These are phyloP conservation scores for Balamuthia mandrillaris DNA, from an alignment of 208 protist genomes.

Conservation along the genomic window DNA sequence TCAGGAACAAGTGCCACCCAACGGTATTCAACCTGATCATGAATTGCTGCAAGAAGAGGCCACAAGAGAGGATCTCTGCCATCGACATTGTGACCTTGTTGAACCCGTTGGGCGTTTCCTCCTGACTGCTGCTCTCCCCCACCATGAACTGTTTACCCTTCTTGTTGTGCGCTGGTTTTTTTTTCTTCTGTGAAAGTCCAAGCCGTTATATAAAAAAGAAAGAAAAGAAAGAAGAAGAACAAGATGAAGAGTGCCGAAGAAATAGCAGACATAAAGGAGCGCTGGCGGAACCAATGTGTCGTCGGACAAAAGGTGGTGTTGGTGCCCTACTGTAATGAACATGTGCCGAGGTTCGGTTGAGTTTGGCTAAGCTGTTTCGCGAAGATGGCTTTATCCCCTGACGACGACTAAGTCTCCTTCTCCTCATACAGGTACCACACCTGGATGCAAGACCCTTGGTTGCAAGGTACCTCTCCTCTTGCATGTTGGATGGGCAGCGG, in stretches of 20 bases:
- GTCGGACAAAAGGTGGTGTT: slow-evolving; percentile 10
- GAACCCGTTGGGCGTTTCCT: neutral
- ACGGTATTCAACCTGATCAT: neutral
- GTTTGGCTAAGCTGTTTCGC: neutral
- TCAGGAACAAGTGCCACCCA: neutral
- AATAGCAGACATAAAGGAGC: slow-evolving; percentile 20
- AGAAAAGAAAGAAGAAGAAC: too few relatives aligned
- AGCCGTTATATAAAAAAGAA: too few relatives aligned
- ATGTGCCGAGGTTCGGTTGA: slow-evolving; percentile 14
- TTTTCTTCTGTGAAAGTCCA: too few relatives aligned
- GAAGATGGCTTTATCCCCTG: neutral
- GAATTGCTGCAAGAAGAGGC: neutral
- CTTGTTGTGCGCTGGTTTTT: too few relatives aligned
- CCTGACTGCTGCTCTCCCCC: neutral
- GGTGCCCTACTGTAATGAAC: slow-evolving; percentile 8
- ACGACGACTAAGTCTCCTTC: neutral
- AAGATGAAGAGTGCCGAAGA: too few relatives aligned
- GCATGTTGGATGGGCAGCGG: neutral
- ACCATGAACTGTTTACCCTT: too few relatives aligned
- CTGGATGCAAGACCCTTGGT: slow-evolving; percentile 13
- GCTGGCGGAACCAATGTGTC: neutral
- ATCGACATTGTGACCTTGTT: neutral
- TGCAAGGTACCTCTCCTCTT: neutral
- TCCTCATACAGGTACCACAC: neutral
- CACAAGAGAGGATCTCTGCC: neutral